phyloP scores from a whole-genome alignment of 2,329 filamentous ascomycete species.

The Phoma sp. region DNA sequence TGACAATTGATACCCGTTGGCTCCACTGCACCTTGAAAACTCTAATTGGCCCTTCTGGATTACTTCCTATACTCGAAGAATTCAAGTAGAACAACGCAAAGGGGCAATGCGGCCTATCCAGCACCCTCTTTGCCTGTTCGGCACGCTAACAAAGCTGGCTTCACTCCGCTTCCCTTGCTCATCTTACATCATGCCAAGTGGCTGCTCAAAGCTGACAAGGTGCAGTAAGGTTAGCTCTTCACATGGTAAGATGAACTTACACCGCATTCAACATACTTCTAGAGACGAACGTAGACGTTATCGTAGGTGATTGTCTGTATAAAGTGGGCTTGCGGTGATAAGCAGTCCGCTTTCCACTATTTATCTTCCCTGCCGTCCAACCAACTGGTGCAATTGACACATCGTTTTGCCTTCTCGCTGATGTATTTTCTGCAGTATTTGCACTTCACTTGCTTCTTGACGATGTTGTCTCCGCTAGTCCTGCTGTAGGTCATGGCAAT shows the following conservation, averaged over 20 bases:
- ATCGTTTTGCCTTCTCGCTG: constrained; percentile 66
- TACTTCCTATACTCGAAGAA: no score
- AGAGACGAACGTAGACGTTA: no score
- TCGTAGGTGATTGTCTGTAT: no score
- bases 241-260: neutral
- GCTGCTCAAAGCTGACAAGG: no score
- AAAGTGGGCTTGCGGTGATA: no score
- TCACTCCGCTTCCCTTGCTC: no score
- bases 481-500: constrained; percentile 68
- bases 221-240: neutral
- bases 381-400: constrained; percentile 65
- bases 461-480: constrained; percentile 68
- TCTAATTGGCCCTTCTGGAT: no score
- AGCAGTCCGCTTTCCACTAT: neutral
- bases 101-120: no score
- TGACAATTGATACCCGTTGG: neutral
- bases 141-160: no score
- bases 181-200: no score
- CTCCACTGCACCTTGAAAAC: neutral
- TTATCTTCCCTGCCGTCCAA: constrained; percentile 61
- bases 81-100: no score
- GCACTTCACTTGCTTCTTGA: constrained; percentile 73
- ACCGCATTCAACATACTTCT: neutral
- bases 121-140: no score
- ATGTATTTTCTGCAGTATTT: constrained; percentile 69